Evolutionary conservation across 495 filamentous ascomycete species (phyloP), one percentile per base, ranked within the genome.

Genomic region (Podospora tetraspora): DNA sequence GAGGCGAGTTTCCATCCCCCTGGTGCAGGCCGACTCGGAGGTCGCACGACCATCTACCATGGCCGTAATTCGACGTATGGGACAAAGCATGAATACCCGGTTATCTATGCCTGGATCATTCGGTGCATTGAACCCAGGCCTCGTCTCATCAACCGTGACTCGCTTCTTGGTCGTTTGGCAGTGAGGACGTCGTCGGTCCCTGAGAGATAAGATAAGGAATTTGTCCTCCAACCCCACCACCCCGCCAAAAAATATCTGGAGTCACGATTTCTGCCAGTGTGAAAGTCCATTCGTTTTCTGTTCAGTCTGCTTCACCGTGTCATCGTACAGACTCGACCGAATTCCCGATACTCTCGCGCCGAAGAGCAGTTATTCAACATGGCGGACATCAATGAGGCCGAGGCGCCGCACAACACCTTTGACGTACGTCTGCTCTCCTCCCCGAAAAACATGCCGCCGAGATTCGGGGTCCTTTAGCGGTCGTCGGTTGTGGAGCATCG

Each of bases 401-500:
- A 64, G 61, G 67, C 67, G 56, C 67, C 67, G 24, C 67, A 69
- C 57, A 65, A 69, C 30, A 64, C 62, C 61, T 69, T 69, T 65
- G 67, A 69, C 62, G 67, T 69, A 61, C 52, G 67, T 69, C 30
- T 34, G 34, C n/a, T 19, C 34, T 43, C 34, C 34, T 43, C 30
- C 57, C 63, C 30, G 11, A 61, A 25, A 22, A 12, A 23, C 9
- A 61, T 9, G 32, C n/a, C 52, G 37, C 23, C 43, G 43, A 52
- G 59, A 59, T 25, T 59, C 66, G 59, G 52, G 6, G 57, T 8
- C 62, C 59, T 59, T 61, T n/a, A 34, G 27, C 16, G 52, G 61
- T 63, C 7, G 24, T 34, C 43, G 32, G 43, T 34, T 64, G 34
- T 24, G 34, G 25, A 52, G 34, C 62, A 52, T 52, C 43, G 43